Base-by-base conservation (phyloP, 768 basidiomycete species). In the Boletus tylopilopsis region DNA sequence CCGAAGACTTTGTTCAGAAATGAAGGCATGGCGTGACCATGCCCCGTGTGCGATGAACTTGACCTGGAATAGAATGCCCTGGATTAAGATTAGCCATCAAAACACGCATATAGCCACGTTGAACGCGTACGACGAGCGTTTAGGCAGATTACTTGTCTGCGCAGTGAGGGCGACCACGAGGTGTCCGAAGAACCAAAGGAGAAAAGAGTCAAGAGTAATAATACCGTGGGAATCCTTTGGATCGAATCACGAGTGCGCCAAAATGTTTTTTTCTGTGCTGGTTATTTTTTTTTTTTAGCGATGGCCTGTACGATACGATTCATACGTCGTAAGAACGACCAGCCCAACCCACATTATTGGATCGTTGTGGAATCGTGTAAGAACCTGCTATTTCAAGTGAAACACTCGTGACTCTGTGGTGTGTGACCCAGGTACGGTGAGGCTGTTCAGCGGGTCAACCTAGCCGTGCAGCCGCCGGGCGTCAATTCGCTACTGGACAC, bases 1-100 rank as follows among this genome's bases (percentile, higher is more conserved):
- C 82, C 82, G 60, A 88, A 84, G 58, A 89, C 82, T 64, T 85
- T 89, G 68, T 83, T 80, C 62, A 89, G 68, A 73, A 89, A 87
- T 54, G 84, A 83, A 67, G 84, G 73, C 76, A 77, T 77, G 37
- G 59, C 58, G 60, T 56, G 42, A 32, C 29, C 57, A 56, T 37
- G 61, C 51, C 50, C 51, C 42, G 32, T 30, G 21, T 18, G 44
- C 6, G 44, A 27, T 13, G 40, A 56, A 56, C 50, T 45, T 41
- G 47, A 35, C 21, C 33, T 47, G n/a, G 22, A 38, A 37, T 25
- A 22, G 18, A 42, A 45, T 37, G 29, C 15, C 7, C 58, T 61
- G 12, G 21, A 15, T 13, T 0, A 13, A 30, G 21, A 51, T 61
- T 41, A 62, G 53, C 39, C 0, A 49, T 39, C n/a, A n/a, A 15